A percentile compares a stretch with the other conserved stretches of the same genome.
Conservation (phyloP, 768 basidiomycete species). For the Antrodiella citrinella region DNA sequence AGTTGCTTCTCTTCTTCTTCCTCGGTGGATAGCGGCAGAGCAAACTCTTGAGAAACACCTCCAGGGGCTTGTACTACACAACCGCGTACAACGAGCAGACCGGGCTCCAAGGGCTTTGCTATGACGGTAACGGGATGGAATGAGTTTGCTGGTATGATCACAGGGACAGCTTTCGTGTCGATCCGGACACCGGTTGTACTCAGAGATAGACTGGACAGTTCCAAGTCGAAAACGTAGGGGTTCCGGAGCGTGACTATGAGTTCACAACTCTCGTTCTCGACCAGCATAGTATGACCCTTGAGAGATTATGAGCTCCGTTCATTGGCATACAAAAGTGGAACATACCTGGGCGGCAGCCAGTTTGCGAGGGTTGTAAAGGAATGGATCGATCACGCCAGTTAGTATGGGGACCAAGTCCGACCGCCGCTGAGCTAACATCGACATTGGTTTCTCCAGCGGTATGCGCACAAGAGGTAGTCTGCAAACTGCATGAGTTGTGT, state of each 20-base stretch:
- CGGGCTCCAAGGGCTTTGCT: conserved; percentile 57
- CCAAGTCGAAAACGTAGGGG: conserved; percentile 87
- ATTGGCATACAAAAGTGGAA: conserved; percentile 2
- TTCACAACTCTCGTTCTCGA: conserved; percentile 79
- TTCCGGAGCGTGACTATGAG: conserved; percentile 82
- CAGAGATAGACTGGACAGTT: conserved; percentile 71
- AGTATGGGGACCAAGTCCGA: conserved; percentile 36
- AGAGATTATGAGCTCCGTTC: not conserved
- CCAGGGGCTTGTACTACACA: conserved; percentile 73
- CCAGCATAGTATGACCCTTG: conserved; percentile 56
- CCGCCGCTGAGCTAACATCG: conserved; percentile 38
- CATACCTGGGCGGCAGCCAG: conserved; percentile 47
- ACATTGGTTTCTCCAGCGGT: conserved; percentile 65
- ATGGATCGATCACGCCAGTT: conserved; percentile 62
- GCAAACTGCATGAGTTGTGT: not conserved
- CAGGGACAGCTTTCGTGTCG: conserved; percentile 51
- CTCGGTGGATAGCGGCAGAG: conserved; percentile 64
- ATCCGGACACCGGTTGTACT: conserved; percentile 82
- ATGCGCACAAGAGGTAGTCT: conserved; percentile 67
- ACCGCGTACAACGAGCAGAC: conserved; percentile 66
- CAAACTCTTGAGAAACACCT: conserved; percentile 60
- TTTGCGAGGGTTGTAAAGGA: conserved; percentile 87
- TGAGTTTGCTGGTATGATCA: conserved; percentile 66
- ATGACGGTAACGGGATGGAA: conserved; percentile 66
- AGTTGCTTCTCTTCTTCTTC: conserved; percentile 60